Evolutionary conservation across 2,329 filamentous ascomycete genomes (phyloP), one percentile per base, ranked within the genome.

Genomic region (Xylaria sp.): DNA sequence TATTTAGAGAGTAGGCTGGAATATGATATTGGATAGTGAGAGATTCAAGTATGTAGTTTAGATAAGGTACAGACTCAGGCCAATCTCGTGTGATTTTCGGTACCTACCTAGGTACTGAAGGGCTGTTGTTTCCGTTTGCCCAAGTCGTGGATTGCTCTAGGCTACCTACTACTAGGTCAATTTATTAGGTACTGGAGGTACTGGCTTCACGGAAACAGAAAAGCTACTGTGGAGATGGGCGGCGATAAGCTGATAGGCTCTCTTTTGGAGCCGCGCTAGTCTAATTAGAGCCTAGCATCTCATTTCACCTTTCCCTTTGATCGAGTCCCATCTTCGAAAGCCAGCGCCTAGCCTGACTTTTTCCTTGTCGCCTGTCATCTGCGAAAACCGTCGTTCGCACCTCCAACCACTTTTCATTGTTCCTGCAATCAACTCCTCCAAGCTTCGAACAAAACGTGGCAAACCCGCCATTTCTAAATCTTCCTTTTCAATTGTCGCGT

Each of bases 361-460:
- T 63, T 53, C 56, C 63, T 56, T 60, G 28, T 9, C 60, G 37
- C 46, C 57, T 43, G 28, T 63, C 28, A 45, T 50, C 57, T 56
- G 63, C 57, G 38, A 51, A 43, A 25, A 56, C 45, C 47, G 21
- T 54, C 43, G 57, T 51, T 52, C 45, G 28, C 21, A 40, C 46
- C 38, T 47, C 52, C 56, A 35, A 57, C 51, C 23, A n/a, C 38
- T 42, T n/a, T 47, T 21, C 52, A 53, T 53, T 33, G 21, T 40
- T 38, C 14, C 14, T 31, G 4, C 15, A 14, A 17, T 15, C 7
- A 11, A 15, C 15, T 28, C 23, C 9, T 31, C 17, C 14, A 15
- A 4, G 45, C 21, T 31, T 7, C 15, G 4, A 31, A 15, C n/a
- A 31, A 47, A 25, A 31, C 28, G 43, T 23, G n/a, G 57, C 7